Evolutionary conservation across 331 rosid species (phyloP).

Genomic region (Rosa hybrid): DNA sequence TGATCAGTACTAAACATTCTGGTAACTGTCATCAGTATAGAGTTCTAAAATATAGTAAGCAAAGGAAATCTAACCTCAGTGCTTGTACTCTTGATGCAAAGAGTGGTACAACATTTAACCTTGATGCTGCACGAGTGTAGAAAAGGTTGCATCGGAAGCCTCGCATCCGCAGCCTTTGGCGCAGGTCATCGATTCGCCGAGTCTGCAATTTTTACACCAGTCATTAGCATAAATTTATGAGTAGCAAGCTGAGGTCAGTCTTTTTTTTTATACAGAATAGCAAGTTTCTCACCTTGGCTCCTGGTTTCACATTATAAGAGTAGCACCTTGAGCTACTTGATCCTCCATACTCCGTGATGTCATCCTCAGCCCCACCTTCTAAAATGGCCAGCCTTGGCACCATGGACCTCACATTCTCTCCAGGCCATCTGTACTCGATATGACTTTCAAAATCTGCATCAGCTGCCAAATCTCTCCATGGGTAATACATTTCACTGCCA

Average conservation of each 20-base stretch:
- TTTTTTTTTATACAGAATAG: slow-evolving; percentile 13
- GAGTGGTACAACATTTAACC: slow-evolving; percentile 69
- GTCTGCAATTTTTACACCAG: slow-evolving; percentile 39
- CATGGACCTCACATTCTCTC: slow-evolving; percentile 66
- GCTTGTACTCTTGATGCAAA: slow-evolving; percentile 79
- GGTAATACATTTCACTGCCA: slow-evolving; percentile 82
- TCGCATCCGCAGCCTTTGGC: slow-evolving; percentile 79
- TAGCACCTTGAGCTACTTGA: slow-evolving; percentile 62
- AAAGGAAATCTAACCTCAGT: slow-evolving; percentile 50
- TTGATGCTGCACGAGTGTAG: slow-evolving; percentile 58
- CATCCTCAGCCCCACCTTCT: slow-evolving; percentile 55
- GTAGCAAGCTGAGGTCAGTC: background rate
- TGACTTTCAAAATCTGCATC: slow-evolving; percentile 76
- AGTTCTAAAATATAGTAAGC: background rate
- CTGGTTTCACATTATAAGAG: slow-evolving; percentile 55
- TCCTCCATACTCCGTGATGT: slow-evolving; percentile 46
- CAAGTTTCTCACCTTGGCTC: slow-evolving; percentile 47
- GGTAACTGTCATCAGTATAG: background rate
- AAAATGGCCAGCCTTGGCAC: slow-evolving; percentile 59
- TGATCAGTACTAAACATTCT: background rate
- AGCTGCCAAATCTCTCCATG: slow-evolving; percentile 66
- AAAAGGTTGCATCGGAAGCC: slow-evolving; percentile 80
- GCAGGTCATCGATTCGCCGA: slow-evolving; percentile 51
- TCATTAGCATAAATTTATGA: slow-evolving; percentile 16
- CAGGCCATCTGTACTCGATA: slow-evolving; percentile 72